These are phyloP conservation scores for Diaporthe caulivora DNA, from an alignment of 2,329 filamentous ascomycete genomes.

Conservation along the genomic window DNA sequence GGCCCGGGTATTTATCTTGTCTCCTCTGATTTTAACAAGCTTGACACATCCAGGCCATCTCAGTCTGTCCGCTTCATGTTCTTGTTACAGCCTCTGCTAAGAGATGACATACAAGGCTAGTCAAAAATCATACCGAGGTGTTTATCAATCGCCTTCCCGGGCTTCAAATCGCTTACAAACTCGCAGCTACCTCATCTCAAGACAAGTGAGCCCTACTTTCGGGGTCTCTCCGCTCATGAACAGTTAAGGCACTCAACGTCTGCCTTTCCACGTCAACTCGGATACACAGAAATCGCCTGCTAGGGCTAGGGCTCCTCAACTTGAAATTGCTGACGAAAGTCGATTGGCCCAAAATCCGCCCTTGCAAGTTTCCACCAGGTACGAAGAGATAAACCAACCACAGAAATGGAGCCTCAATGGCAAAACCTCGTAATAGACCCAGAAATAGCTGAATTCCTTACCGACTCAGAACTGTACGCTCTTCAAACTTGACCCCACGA, in stretches of 20 bases:
- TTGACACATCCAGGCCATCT: neutral
- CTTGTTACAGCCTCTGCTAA: neutral
- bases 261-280: no score
- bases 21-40: neutral
- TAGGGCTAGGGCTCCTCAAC: no score
- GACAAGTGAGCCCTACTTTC: neutral
- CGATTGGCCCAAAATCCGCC: no score
- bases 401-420: neutral
- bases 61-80: neutral
- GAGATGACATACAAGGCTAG: conserved; percentile 5
- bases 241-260: neutral
- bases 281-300: neutral
- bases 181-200: neutral
- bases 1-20: fast-evolving
- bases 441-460: neutral
- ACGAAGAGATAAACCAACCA: neutral
- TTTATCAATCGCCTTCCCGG: neutral
- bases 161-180: neutral
- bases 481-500: neutral
- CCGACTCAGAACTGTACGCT: conserved; percentile 28
- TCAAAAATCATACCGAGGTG: conserved; percentile 10
- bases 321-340: no score
- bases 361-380: neutral
- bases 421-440: neutral
- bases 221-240: fast-evolving